Conservation (phyloP, 345 rosid genomes). For the Lepidium didymum region DNA sequence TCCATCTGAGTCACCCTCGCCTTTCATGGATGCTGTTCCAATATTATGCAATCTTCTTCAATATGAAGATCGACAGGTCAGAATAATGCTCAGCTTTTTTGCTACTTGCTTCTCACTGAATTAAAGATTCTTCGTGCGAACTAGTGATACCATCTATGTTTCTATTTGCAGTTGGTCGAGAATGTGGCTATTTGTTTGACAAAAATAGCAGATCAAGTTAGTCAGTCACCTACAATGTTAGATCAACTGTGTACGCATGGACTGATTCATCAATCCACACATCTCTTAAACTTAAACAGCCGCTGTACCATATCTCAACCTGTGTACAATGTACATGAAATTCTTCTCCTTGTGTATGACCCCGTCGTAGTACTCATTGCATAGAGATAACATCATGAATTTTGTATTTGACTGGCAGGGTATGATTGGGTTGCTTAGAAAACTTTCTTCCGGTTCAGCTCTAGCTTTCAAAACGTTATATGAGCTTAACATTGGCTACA, state of each 20-base stretch:
- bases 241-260: conserved; percentile 77
- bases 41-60: conserved; percentile 78
- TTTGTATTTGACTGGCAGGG: conserved; percentile 51
- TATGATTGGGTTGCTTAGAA: conserved; percentile 76
- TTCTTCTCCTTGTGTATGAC: conserved; percentile 6
- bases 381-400: neutral
- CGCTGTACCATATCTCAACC: conserved; percentile 75
- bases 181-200: conserved; percentile 73
- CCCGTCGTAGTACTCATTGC: neutral
- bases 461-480: conserved; percentile 65
- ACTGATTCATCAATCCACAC: conserved; percentile 56
- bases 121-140: neutral
- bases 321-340: conserved; percentile 55
- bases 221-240: conserved; percentile 58
- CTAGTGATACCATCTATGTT: neutral
- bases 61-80: conserved; percentile 82
- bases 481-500: conserved; percentile 71
- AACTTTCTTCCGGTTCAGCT: conserved; percentile 63
- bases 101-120: neutral
- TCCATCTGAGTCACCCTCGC: conserved; percentile 52
- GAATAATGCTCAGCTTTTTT: conserved; percentile 10
- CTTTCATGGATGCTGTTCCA: conserved; percentile 78
- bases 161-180: conserved; percentile 68
- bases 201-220: conserved; percentile 64
- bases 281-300: conserved; percentile 57